phyloP scores from a whole-genome alignment of 2,329 filamentous ascomycete genomes.

The Rhexocercosporidium sp. region DNA sequence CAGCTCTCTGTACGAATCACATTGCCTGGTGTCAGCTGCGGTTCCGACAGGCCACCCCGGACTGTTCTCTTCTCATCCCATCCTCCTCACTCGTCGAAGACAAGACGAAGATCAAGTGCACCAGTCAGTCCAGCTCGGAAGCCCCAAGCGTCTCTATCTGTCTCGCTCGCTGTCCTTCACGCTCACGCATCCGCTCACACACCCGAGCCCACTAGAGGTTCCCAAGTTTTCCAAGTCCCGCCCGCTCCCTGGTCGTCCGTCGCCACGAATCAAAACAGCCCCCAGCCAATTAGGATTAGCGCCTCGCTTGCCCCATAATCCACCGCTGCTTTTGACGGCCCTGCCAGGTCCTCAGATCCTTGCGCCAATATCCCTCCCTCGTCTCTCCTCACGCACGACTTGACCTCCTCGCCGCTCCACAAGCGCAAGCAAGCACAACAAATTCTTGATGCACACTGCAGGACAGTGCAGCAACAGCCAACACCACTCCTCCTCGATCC shows the following conservation, averaged over 20 bases:
- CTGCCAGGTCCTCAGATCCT: slow-evolving; percentile 4
- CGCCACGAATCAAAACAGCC: slow-evolving; percentile 10
- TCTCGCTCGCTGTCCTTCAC: neutral
- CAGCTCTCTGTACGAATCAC: slow-evolving; percentile 19
- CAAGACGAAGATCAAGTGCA: neutral
- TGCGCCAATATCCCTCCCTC: slow-evolving; percentile 25
- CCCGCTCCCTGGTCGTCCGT: slow-evolving; percentile 5
- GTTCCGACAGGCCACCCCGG: slow-evolving; percentile 13
- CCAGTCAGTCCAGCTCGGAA: neutral
- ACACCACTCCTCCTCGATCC: slow-evolving; percentile 19
- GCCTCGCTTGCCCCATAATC: neutral
- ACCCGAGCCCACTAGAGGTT: neutral
- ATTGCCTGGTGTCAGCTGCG: slow-evolving; percentile 21
- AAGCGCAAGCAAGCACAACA: slow-evolving; percentile 18
- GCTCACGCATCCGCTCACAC: neutral
- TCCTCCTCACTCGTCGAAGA: neutral
- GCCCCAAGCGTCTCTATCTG: neutral
- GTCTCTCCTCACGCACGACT: neutral
- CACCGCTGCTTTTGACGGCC: neutral
- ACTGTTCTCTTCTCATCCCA: neutral
- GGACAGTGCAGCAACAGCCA: slow-evolving; percentile 25
- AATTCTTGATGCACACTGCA: slow-evolving; percentile 31
- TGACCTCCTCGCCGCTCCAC: slow-evolving; percentile 1
- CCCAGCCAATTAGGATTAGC: neutral
- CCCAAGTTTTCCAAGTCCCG: neutral